Evolutionary conservation across 441 rosid genomes (phyloP), one percentile per base, ranked within the genome.

Genomic region (Erodium trifolium): DNA sequence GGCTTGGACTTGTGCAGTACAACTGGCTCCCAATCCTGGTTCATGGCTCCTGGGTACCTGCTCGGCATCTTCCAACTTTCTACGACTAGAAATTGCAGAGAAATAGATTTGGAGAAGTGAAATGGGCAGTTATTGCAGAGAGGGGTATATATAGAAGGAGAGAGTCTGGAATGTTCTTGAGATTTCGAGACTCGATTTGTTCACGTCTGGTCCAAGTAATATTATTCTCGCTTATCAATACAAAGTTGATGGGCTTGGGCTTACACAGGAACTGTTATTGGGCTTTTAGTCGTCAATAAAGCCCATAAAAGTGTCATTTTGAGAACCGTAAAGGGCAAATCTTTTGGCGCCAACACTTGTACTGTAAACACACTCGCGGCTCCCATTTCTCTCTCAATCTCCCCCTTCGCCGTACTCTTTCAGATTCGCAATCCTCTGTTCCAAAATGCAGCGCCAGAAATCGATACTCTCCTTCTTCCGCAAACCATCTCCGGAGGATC

Each of bases 1-100:
- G 83, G 69, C 77, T 79, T 88, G 19, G 89, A 72, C 76, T 83
- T 90, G 84, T 83, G 87, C 13, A 90, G 81, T 69, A 90, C 88
- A 67, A 88, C 92, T 1, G 96, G 82, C 35, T 92, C 95, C 96
- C 96, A 90, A 65, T 88, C 96, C 81, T 87, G 96, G 14, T 73
- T 6, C 59, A 88, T 69, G 16, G 86, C 83, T 59, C 96, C 96
- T 0, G 85, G 72, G 11, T 79, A 83, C 78, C 97, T 75, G 82
- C 73, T 92, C 71, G 88, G 93, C 97, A 92, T 92, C 68, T 17
- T 59, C 63, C 2, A 39, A 39, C 8, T 39, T 2, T 39, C 8
- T 39, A 53, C 0, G 27, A 10, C 9, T 0, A 1, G 31, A 59
- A 6, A 59, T 17, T 9, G 31, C 64, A 59, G 34, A 59, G 64